Base-by-base conservation (phyloP, 768 basidiomycete species). In the Trametes meyenii region DNA sequence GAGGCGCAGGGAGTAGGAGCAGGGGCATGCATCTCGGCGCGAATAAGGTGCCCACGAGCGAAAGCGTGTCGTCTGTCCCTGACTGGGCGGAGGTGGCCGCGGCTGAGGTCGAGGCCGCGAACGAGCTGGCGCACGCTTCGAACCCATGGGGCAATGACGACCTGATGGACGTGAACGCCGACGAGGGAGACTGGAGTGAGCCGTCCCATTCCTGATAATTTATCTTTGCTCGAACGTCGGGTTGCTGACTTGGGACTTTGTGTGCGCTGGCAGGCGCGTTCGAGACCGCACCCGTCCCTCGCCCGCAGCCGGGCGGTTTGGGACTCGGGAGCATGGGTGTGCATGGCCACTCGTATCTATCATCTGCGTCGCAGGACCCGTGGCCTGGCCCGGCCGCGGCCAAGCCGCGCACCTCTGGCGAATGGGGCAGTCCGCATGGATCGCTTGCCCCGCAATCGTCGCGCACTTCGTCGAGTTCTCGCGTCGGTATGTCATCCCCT, bases 141-240 rank as follows among this genome's bases (percentile, higher is more conserved):
- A 81, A 82, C 69, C 83, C 82, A 0, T 93, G 91, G 92, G 90
- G 86, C 1, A 79, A 75, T 49, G 87, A 83, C 8, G 92, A 98
- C 73, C 73, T 98, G 58, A 96, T 98, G 72, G 95, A 99, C 70
- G 87, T 98, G 4, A 88, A 94, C 69, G 94, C 92, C 0, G 96
- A 98, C 67, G 84, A 87, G 24, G 96, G 88, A 68, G 96, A 98
- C 71, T 99, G 96, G 96, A 90, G 96, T 92, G 71, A 71, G 88
- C 21, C 5, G 21, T 24, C 21, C 44, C 21, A 24, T 46, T 10
- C 43, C 11, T 23, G 5, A 12, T 46, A 33, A 33, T 33, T 33
- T 3, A 33, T 24, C 10, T 23, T 21, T 24, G 45, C 45, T 8
- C 21, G 21, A 46, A 7, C 24, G 45, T 23, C 24, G 29, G 29